phyloP scores from a whole-genome alignment of 2,329 filamentous ascomycete genomes.

The Massarina eburnea region DNA sequence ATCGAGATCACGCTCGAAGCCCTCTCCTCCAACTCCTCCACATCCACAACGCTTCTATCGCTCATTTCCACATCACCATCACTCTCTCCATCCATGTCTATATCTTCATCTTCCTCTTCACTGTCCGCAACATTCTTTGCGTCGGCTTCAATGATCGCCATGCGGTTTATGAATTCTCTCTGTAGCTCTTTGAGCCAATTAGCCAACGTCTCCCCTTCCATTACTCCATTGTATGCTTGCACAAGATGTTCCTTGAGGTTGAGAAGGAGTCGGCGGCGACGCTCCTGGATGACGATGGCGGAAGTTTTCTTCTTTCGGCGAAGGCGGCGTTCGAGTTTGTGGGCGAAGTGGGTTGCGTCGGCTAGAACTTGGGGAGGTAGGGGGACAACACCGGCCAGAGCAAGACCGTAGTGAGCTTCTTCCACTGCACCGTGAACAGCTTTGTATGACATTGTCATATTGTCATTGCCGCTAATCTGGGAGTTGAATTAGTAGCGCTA shows the following conservation, averaged over 20 bases:
- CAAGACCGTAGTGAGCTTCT: constrained; percentile 80
- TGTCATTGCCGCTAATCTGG: constrained; percentile 52
- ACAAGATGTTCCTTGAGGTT: constrained; percentile 71
- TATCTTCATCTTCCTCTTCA: constrained; percentile 17
- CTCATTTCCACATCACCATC: constrained; percentile 11
- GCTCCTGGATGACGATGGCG: constrained; percentile 59
- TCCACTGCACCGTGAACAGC: constrained; percentile 70
- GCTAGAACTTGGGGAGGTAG: constrained; percentile 69
- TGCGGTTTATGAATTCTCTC: constrained; percentile 70
- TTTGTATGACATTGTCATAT: constrained; percentile 87
- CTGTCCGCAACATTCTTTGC: constrained; percentile 8
- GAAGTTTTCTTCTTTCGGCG: constrained; percentile 62
- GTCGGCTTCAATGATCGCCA: constrained; percentile 66
- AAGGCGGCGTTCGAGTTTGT: constrained; percentile 60
- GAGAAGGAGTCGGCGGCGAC: constrained; percentile 72
- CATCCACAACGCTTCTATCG: constrained; percentile 7
- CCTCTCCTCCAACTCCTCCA: constrained; percentile 7
- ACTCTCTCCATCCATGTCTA: constrained; percentile 18
- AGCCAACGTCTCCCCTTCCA: constrained; percentile 65
- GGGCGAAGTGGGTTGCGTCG: constrained; percentile 67
- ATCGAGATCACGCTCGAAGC: constrained; percentile 24
- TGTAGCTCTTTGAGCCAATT: constrained; percentile 69
- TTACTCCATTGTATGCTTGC: constrained; percentile 65
- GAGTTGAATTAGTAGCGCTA: constrained; percentile 2
- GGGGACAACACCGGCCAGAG: constrained; percentile 73